Evolutionary conservation across 2,329 filamentous ascomycete genomes (phyloP).

Genomic region (Ilyonectria destructans): DNA sequence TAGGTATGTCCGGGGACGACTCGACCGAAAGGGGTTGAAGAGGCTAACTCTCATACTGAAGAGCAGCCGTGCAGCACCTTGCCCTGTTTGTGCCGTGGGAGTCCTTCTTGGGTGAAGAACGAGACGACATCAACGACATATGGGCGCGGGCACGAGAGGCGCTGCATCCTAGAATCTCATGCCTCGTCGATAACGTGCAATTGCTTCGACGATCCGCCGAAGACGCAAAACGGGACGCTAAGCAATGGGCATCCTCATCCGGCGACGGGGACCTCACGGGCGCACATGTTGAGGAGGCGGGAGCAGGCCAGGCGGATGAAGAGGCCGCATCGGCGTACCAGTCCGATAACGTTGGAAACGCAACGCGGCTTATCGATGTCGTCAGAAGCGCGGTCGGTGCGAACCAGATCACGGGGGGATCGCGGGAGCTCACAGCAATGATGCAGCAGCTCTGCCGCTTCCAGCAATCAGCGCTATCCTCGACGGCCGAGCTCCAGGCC

Average conservation of each 20-base stretch:
- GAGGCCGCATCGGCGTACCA: neutral
- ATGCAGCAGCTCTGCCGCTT: constrained; percentile 22
- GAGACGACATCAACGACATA: neutral
- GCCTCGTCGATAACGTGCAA: neutral
- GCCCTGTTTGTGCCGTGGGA: neutral
- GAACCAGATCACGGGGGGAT: constrained; percentile 19
- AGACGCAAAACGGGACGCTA: constrained; percentile 12
- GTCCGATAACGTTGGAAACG: neutral
- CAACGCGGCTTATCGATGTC: constrained; percentile 20
- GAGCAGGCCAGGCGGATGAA: neutral
- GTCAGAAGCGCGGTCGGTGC: constrained; percentile 12
- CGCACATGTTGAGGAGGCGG: neutral
- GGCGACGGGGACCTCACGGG: neutral
- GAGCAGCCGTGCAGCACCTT: neutral
- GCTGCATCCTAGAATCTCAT: neutral
- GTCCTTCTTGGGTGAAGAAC: neutral
- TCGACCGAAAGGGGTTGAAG: too few relatives aligned
- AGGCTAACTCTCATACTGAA: neutral
- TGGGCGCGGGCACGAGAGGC: neutral
- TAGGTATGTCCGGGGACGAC: too few relatives aligned
- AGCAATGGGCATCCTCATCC: neutral
- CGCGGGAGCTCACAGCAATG: constrained; percentile 17
- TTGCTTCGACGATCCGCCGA: constrained; percentile 1
- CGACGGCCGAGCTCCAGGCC: constrained; percentile 11
- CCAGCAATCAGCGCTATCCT: neutral